Conservation (phyloP, 805 yeast species). For the Yamadazyma phyllophila region DNA sequence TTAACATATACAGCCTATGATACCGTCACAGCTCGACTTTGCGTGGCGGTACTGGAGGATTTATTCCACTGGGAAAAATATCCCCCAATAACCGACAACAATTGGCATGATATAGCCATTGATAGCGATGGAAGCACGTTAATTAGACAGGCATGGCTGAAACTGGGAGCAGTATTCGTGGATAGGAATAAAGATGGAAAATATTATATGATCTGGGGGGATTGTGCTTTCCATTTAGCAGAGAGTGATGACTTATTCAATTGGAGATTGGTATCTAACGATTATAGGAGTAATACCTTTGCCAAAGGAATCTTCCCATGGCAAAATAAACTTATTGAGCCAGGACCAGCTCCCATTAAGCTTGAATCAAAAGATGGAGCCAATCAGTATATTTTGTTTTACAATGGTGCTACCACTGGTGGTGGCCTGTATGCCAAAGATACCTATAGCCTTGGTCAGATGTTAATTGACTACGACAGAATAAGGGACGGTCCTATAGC, state of each 20-base stretch:
- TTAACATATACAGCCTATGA: slow-evolving; percentile 44
- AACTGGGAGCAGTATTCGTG: slow-evolving; percentile 39
- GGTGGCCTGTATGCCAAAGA: slow-evolving; percentile 27
- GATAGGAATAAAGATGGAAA: slow-evolving; percentile 31
- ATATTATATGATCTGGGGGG: slow-evolving; percentile 46
- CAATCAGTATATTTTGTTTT: slow-evolving; percentile 37
- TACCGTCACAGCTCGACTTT: slow-evolving; percentile 30
- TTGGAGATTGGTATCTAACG: slow-evolving; percentile 27
- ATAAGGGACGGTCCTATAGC: slow-evolving; percentile 36
- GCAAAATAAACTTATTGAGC: slow-evolving; percentile 38
- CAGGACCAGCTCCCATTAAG: slow-evolving; percentile 43
- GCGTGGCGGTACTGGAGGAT: slow-evolving; percentile 38
- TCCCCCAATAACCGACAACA: slow-evolving; percentile 27
- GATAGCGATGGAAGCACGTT: slow-evolving; percentile 21
- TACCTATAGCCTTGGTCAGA: slow-evolving; percentile 37
- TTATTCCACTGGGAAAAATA: slow-evolving; percentile 38
- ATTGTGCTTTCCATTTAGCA: slow-evolving; percentile 37
- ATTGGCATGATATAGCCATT: slow-evolving; percentile 34
- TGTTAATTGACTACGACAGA: slow-evolving; percentile 41
- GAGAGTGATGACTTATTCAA: slow-evolving; percentile 31
- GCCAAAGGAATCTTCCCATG: slow-evolving; percentile 27
- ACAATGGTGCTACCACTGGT: slow-evolving; percentile 40
- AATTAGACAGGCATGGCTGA: slow-evolving; percentile 38
- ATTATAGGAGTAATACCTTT: slow-evolving; percentile 20
- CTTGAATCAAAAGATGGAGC: slow-evolving; percentile 19